Evolutionary conservation across 2,329 filamentous ascomycete genomes (phyloP), one percentile per base, ranked within the genome.

Genomic region (Claviceps fusiformis): DNA sequence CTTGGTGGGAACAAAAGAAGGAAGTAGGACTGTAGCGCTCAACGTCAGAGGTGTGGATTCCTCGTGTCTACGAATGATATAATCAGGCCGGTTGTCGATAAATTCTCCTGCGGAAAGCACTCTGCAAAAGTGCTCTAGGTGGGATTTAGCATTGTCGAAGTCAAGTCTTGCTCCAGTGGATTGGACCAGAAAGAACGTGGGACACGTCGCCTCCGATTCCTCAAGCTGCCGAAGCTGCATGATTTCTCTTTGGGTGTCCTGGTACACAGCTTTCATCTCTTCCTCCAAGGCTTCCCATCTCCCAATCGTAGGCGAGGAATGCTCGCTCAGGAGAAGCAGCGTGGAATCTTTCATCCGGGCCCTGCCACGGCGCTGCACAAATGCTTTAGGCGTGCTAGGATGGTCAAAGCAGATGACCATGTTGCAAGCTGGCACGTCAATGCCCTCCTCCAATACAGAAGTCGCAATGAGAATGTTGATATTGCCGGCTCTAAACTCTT

Each of bases 91-190:
- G 19, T 72, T 71, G 60, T 90, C 81, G 7, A 83, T 74, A 63
- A 83, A 88, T 31, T 80, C 77, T 0, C 72, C 73, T 0, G 71
- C 70, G 0, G 79, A 75, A 0, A 90, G 66, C 0, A 77, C 75
- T 0, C 74, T 72, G 67, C 91, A 96, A 61, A 96, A 95, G 67
- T 95, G 89, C 50, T 87, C 75, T 1, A 97, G 75, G 66, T 93
- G 89, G n/a, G 75, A 69, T 50, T 85, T 80, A 0, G 89, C 86
- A 60, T 87, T 87, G 43, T 87, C 79, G 1, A 89, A 75, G 11
- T 86, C 86, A 15, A 96, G 71, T 13, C 81, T 69, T 0, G 88
- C 89, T 5, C 83, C 71, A 0, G 75, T 78, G 27, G 67, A 58
- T 27, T 70, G 57, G 5, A 78, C 68, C 17, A 62, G 60, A 49